Evolutionary conservation across 305 asterid species (phyloP).

Genomic region (Ilex paraguariensis): DNA sequence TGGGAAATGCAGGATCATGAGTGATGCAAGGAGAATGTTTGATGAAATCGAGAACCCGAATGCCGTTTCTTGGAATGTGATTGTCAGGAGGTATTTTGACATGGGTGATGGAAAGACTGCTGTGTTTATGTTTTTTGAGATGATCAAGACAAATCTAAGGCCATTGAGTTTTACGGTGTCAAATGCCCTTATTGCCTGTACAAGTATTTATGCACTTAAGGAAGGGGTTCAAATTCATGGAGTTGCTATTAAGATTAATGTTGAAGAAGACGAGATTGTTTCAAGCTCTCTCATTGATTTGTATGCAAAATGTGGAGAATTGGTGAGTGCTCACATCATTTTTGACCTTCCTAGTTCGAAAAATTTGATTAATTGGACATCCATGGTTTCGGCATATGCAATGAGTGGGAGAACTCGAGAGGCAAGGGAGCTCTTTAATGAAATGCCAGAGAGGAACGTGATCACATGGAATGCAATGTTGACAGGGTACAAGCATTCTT

Average conservation of each 20-base stretch:
- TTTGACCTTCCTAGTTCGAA: constrained; percentile 46
- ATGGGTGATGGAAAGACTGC: constrained; percentile 48
- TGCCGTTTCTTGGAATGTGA: constrained; percentile 70
- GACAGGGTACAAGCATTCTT: constrained; percentile 44
- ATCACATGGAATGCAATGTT: constrained; percentile 74
- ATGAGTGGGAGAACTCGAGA: constrained; percentile 41
- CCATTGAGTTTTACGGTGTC: constrained; percentile 70
- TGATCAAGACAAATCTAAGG: constrained; percentile 38
- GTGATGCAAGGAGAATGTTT: constrained; percentile 66
- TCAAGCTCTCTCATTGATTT: constrained; percentile 52
- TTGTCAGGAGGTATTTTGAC: constrained; percentile 70
- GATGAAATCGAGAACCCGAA: constrained; percentile 62
- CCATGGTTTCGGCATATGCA: constrained; percentile 59
- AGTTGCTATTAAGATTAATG: constrained; percentile 42
- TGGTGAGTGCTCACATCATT: constrained; percentile 43
- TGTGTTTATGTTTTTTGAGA: constrained; percentile 42
- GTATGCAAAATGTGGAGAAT: constrained; percentile 62
- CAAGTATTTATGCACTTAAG: constrained; percentile 35
- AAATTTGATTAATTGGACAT: constrained; percentile 45
- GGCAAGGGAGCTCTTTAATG: constrained; percentile 55
- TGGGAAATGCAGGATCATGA: constrained; percentile 61
- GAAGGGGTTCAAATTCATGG: constrained; percentile 72
- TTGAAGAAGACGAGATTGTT: constrained; percentile 50
- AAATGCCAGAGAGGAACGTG: constrained; percentile 54
- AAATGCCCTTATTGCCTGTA: constrained; percentile 69